These are phyloP conservation scores for Bipolaris oryzae DNA, from an alignment of 2,329 filamentous ascomycete species.

Conservation along the genomic window DNA sequence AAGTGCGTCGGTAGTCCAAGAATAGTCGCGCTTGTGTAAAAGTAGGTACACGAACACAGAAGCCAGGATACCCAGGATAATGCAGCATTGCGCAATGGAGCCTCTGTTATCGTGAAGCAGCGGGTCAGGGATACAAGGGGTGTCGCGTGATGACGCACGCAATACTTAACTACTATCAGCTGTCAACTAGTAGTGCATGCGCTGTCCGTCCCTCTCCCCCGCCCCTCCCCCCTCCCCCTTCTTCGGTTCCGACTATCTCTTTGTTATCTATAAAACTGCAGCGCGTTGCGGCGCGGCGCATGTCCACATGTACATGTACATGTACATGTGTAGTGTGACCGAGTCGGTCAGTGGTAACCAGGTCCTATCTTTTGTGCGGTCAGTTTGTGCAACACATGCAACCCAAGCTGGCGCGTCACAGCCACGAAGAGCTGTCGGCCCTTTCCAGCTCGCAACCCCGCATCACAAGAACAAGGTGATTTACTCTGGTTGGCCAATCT, in stretches of 20 bases:
- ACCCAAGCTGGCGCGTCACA: not conserved
- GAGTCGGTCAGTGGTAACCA: not conserved
- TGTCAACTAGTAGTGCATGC: not conserved
- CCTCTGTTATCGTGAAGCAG: not conserved
- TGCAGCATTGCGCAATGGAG: not conserved
- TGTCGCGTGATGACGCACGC: not conserved
- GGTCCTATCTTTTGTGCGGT: not conserved
- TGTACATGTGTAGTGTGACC: not conserved
- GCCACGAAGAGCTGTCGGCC: slow-evolving; percentile 5
- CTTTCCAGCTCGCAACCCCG: slow-evolving; percentile 19
- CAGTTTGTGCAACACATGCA: slow-evolving; percentile 2
- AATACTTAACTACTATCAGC: not conserved
- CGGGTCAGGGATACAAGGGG: not conserved
- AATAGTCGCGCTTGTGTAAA: not conserved
- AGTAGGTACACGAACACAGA: not conserved
- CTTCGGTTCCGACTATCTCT: not conserved
- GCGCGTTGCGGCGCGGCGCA: not conserved
- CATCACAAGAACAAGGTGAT: slow-evolving; percentile 27
- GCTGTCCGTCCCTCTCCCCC: too few relatives aligned
- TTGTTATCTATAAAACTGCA: not conserved
- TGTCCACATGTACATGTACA: not conserved
- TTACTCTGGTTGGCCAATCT: slow-evolving; percentile 21
- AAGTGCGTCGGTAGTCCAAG: too few relatives aligned
- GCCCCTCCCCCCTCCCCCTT: too few relatives aligned
- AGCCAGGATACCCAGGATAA: not conserved